A percentile compares a stretch with the other conserved stretches of the same genome.
phyloP scores from a whole-genome alignment of 1,284 basidiomycete genomes.

The Ustilago esculenta region DNA sequence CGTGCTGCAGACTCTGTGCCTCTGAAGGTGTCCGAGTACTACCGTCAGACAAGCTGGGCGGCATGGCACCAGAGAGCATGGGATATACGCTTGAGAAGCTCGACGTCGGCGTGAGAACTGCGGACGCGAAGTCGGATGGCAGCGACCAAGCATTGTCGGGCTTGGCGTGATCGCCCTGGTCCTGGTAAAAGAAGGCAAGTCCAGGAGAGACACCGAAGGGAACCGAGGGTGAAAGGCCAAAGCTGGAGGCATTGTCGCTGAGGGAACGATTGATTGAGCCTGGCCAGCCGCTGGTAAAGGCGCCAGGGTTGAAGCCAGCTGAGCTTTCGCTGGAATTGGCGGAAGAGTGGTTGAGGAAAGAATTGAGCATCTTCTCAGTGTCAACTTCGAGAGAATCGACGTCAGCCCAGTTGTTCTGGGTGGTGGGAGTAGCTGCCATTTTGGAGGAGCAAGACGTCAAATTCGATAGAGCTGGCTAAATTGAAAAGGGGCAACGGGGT shows the following conservation, averaged over 20 bases:
- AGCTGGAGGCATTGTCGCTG: constrained; percentile 15
- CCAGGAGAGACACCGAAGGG: constrained; percentile 21
- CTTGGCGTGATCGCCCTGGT: constrained; percentile 6
- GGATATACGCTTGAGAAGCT: constrained; percentile 7
- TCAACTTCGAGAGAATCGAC: constrained; percentile 20
- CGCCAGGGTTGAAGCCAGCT: not conserved
- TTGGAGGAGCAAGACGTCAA: no score
- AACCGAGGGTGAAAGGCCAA: constrained; percentile 17
- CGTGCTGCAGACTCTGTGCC: constrained; percentile 18
- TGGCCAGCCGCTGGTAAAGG: constrained; percentile 8
- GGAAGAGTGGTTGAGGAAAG: constrained; percentile 8
- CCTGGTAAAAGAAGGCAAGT: constrained; percentile 11
- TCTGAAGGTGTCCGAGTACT: constrained; percentile 16
- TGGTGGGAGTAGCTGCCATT: constrained; percentile 11
- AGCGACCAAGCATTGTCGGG: constrained; percentile 7
- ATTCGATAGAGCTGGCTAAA: no score
- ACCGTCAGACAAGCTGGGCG: constrained; percentile 12
- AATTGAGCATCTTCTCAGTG: constrained; percentile 36
- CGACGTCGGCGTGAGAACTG: not conserved
- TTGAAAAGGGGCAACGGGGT: no score
- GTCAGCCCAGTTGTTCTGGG: constrained; percentile 24
- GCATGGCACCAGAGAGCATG: constrained; percentile 4
- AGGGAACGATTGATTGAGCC: constrained; percentile 2
- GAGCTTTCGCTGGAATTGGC: not conserved
- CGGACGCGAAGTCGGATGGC: constrained; percentile 1